Conservation (phyloP, 2,329 filamentous ascomycete genomes). For the Talaromyces marneffei region DNA sequence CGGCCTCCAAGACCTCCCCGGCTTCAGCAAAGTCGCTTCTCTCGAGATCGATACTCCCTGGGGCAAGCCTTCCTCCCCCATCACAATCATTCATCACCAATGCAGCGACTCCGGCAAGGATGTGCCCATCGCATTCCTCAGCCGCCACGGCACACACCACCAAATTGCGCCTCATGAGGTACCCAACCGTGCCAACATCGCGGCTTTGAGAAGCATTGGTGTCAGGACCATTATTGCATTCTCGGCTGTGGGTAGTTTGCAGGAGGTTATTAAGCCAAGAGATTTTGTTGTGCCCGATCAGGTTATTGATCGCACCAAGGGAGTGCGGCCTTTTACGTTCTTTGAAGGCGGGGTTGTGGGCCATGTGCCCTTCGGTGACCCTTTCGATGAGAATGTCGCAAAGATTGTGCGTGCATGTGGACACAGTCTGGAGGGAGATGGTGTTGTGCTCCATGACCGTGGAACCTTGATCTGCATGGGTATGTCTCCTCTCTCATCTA, state of each 20-base stretch:
- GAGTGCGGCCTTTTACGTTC: slow-evolving; percentile 88
- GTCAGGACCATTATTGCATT: slow-evolving; percentile 91
- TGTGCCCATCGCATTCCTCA: slow-evolving; percentile 77
- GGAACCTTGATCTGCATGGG: slow-evolving; percentile 90
- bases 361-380: slow-evolving; percentile 92
- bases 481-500: too few relatives aligned
- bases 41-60: slow-evolving; percentile 78
- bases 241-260: slow-evolving; percentile 86
- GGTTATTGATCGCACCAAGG: slow-evolving; percentile 95
- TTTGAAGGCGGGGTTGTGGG: slow-evolving; percentile 78
- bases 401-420: slow-evolving; percentile 74
- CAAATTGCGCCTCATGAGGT: slow-evolving; percentile 90
- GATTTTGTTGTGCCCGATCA: slow-evolving; percentile 97
- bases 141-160: slow-evolving; percentile 84
- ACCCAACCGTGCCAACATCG: slow-evolving; percentile 91
- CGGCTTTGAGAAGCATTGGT: slow-evolving; percentile 85
- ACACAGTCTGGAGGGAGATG: slow-evolving; percentile 70
- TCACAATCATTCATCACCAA: slow-evolving; percentile 82
- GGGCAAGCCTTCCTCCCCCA: slow-evolving; percentile 70
- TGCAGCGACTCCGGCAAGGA: slow-evolving; percentile 59
- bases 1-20: slow-evolving; percentile 78
- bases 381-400: slow-evolving; percentile 76
- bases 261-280: slow-evolving; percentile 87
- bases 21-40: slow-evolving; percentile 76
- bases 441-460: slow-evolving; percentile 74